A percentile compares a stretch with the other conserved stretches of the same genome.
These are phyloP conservation scores for Trichoderma gracile DNA, from an alignment of 2,329 filamentous ascomycete genomes.

Conservation along the genomic window DNA sequence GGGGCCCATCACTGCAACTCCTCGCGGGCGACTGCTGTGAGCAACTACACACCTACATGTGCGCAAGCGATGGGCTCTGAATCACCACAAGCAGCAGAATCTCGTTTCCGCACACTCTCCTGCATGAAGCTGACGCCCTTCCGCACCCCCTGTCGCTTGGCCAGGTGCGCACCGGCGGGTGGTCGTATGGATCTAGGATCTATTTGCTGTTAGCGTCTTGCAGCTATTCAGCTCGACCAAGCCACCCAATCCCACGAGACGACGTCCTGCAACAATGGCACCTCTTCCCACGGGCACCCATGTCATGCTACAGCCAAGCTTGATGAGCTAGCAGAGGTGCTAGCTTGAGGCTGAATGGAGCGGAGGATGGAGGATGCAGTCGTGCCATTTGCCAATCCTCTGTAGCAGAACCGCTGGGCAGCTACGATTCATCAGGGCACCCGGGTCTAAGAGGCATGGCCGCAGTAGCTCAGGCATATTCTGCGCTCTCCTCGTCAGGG, in stretches of 20 bases:
- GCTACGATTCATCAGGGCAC: constrained; percentile 5
- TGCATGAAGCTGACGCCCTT: constrained; percentile 9
- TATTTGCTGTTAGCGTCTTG: constrained; percentile 25
- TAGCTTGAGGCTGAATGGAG: constrained; percentile 33
- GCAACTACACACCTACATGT: background rate
- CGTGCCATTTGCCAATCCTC: background rate
- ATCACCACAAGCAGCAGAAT: constrained; percentile 1
- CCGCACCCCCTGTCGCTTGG: constrained; percentile 16
- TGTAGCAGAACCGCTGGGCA: background rate
- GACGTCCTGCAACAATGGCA: constrained; percentile 22
- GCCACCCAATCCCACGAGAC: constrained; percentile 21
- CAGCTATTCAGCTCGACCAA: constrained; percentile 24
- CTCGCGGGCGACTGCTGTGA: background rate
- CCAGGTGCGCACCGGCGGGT: background rate
- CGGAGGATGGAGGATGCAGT: constrained; percentile 13
- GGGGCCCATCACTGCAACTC: background rate
- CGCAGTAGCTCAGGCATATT: constrained; percentile 13
- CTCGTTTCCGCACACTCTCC: constrained; percentile 10
- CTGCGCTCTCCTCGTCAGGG: constrained; percentile 1
- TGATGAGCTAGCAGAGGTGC: constrained; percentile 29
- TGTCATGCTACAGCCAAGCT: constrained; percentile 34
- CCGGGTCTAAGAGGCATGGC: background rate
- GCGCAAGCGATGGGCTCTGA: background rate
- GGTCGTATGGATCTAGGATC: constrained; percentile 23
- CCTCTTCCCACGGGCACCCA: constrained; percentile 26